Conservation (phyloP, 176 grass and related monocot genomes). For the Juncus effusus region DNA sequence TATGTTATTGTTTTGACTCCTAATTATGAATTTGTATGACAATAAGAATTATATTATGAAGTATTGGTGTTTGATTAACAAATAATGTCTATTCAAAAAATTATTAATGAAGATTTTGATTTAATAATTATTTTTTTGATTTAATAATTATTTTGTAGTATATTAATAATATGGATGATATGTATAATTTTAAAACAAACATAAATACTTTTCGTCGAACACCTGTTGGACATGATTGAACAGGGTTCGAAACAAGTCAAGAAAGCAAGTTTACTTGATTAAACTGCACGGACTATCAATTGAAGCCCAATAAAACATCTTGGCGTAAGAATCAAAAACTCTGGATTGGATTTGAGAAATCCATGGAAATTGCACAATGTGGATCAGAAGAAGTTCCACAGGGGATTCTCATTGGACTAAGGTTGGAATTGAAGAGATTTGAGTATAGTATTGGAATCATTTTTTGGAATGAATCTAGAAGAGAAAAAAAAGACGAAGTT, state of each 20-base stretch:
- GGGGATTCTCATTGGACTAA: constrained; percentile 8
- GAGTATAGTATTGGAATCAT: no score
- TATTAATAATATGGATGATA: no score
- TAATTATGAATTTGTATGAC: no score
- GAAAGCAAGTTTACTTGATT: neutral
- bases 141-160: no score
- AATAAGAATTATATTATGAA: no score
- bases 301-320: neutral
- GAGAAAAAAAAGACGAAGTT: no score
- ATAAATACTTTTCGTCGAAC: neutral
- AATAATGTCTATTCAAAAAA: no score
- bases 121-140: no score
- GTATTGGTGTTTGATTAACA: no score
- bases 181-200: neutral
- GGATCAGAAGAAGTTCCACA: constrained; percentile 2
- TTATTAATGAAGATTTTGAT: no score
- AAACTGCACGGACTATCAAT: neutral
- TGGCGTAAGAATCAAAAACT: constrained; percentile 19
- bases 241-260: constrained; percentile 2
- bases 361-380: constrained; percentile 1
- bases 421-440: constrained; percentile 4
- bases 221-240: neutral
- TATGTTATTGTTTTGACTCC: no score
- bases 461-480: no score
- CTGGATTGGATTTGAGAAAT: neutral